Evolutionary conservation across 768 basidiomycete genomes (phyloP), one percentile per base, ranked within the genome.

Genomic region (Crepidotus variabilis): DNA sequence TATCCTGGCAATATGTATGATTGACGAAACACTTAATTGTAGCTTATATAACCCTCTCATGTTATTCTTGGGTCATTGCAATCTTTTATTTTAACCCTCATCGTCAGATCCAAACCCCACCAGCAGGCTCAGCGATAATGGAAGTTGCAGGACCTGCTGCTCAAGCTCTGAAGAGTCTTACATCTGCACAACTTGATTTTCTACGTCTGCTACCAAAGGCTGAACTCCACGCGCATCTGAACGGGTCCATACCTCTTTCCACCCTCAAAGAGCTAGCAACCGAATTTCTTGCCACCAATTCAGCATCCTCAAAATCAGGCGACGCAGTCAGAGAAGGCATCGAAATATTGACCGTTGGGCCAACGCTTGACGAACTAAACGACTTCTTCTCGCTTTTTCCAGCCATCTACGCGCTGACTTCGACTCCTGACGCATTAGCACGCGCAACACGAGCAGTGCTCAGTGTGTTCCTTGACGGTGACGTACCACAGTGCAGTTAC

Each of bases 191-290:
- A 60, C 50, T 85, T 21, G 34, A 66, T 5, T 93, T 92, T 68
- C 72, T 94, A 45, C 74, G 80, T 49, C 55, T 59, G 1, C 76
- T 92, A 0, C 87, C 87, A 9, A 94, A 94, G 69, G 90, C 91
- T 0, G 92, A 94, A 65, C 78, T 94, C 0, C 92, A 93, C 59
- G 92, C 91, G 0, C 91, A 93, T 64, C 79, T 92, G 3, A 92
- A 92, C 61, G 91, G 91, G 0, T 93, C 84, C 9, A 92, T 94
- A 33, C 92, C 92, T 0, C 71, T 92, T 22, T 52, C 71, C 0
- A 70, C 82, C 23, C 78, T 93, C 0, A 82, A 83, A 59, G 77
- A 83, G 7, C 81, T 94, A 13, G 88, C 86, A 0, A 60, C 62
- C 8, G 75, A 82, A 33, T 76, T 72, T 51, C 61, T 64, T 16